phyloP scores from a whole-genome alignment of 2,329 filamentous ascomycete species.

The Colletotrichum sp. region DNA sequence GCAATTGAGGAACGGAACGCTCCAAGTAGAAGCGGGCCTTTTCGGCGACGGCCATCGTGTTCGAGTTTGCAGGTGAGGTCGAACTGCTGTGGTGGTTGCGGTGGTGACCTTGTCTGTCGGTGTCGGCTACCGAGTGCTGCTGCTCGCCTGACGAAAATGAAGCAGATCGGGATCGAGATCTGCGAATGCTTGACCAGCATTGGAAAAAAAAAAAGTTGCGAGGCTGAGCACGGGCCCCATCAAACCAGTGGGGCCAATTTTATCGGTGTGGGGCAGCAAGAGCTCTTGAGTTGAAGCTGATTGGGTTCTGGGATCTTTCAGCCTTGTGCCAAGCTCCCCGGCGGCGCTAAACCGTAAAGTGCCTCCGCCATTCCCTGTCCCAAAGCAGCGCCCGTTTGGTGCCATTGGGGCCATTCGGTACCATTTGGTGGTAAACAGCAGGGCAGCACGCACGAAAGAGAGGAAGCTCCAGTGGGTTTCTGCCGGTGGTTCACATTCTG shows the following conservation, averaged over 20 bases:
- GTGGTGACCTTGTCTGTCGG: not conserved
- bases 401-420: not conserved
- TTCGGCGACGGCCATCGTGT: constrained; percentile 67
- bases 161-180: not conserved
- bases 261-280: not conserved
- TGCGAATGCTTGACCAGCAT: not conserved
- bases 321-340: constrained; percentile 10
- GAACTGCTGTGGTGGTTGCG: not conserved
- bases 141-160: not conserved
- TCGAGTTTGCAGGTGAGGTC: rapidly evolving
- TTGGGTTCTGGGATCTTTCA: not conserved
- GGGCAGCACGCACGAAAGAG: not conserved
- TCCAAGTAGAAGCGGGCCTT: constrained; percentile 97
- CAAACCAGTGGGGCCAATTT: constrained; percentile 9
- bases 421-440: not conserved
- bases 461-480: not conserved
- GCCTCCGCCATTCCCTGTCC: not conserved
- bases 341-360: not conserved
- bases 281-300: not conserved
- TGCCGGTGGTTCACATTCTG: not conserved
- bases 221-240: constrained; percentile 18
- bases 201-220: constrained; percentile 24
- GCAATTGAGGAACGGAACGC: constrained; percentile 88
- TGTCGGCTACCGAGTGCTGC: not conserved
- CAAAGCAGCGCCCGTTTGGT: not conserved